A percentile compares a stretch with the other conserved stretches of the same genome.
Conservation (phyloP, 2,329 filamentous ascomycete genomes). For the Arthrobotrys conoides region DNA sequence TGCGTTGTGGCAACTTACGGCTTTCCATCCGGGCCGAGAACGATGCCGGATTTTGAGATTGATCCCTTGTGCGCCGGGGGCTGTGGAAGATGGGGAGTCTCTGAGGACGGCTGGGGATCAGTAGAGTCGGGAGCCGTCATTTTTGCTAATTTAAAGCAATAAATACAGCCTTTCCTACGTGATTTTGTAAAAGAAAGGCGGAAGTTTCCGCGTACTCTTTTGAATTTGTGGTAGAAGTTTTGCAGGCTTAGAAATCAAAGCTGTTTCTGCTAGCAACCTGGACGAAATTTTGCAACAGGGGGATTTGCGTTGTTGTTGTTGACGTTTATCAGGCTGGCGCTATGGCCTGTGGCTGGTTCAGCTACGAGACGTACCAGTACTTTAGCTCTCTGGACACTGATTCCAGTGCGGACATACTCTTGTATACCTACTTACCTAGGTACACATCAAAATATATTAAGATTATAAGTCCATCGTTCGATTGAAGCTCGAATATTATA, state of each 20-base stretch:
- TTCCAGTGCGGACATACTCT: too few species aligned
- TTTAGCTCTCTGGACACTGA: too few species aligned
- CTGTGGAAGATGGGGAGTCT: slow-evolving; percentile 33
- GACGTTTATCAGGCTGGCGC: too few species aligned
- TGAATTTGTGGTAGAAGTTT: background rate
- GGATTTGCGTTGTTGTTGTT: slow-evolving; percentile 44
- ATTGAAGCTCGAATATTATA: too few species aligned
- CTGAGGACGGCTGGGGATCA: background rate
- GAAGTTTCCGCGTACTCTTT: background rate
- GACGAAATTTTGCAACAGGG: slow-evolving; percentile 47
- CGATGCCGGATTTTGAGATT: slow-evolving; percentile 74
- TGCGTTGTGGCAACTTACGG: slow-evolving; percentile 73
- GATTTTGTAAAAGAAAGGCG: background rate
- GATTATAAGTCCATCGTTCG: too few species aligned
- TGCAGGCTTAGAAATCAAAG: slow-evolving; percentile 53
- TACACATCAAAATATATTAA: too few species aligned
- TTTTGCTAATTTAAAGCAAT: background rate
- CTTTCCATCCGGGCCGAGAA: slow-evolving; percentile 85
- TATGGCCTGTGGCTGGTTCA: too few species aligned
- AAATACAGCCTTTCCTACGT: background rate
- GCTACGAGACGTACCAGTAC: too few species aligned
- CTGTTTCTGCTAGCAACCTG: slow-evolving; percentile 19
- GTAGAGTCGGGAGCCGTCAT: slow-evolving; percentile 40
- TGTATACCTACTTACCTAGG: too few species aligned
- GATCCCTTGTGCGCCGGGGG: slow-evolving; percentile 48